These are phyloP conservation scores for Trypanosoma platydactyli DNA, from an alignment of 208 protist species.

Conservation along the genomic window DNA sequence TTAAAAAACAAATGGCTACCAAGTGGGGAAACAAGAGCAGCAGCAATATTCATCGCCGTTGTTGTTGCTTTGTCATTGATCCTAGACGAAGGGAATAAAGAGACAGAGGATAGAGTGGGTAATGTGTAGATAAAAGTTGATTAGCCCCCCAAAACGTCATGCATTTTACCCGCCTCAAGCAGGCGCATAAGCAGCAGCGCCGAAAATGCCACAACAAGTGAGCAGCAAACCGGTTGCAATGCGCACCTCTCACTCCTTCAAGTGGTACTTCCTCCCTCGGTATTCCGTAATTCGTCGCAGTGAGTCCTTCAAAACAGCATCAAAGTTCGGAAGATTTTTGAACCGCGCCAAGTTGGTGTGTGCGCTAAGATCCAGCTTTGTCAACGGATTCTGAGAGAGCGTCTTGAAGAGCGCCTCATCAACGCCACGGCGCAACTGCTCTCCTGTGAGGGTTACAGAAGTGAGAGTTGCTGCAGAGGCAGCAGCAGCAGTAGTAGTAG, in stretches of 20 bases:
- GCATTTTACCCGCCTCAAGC: no score
- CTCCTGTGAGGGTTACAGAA: slow-evolving; percentile 23
- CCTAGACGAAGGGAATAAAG: no score
- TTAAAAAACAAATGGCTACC: background rate
- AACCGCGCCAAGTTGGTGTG: slow-evolving; percentile 44
- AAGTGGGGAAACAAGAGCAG: background rate
- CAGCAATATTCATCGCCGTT: background rate
- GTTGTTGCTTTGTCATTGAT: background rate
- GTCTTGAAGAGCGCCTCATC: slow-evolving; percentile 45
- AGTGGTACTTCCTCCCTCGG: slow-evolving; percentile 57
- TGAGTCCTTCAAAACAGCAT: slow-evolving; percentile 47
- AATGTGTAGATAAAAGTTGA: no score
- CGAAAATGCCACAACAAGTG: background rate
- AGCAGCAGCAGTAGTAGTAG: background rate
- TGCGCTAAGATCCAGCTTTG: slow-evolving; percentile 36
- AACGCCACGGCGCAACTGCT: slow-evolving; percentile 37
- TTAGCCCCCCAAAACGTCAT: no score
- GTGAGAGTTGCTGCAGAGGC: background rate
- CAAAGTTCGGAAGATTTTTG: slow-evolving; percentile 39
- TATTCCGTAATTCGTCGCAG: slow-evolving; percentile 61
- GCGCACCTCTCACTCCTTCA: slow-evolving; percentile 36
- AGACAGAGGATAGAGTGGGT: no score
- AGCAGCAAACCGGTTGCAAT: background rate
- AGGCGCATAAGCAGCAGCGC: no score
- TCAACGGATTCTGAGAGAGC: slow-evolving; percentile 39